Base-by-base conservation (phyloP, 768 basidiomycete genomes). In the Tephrocybe sp. region DNA sequence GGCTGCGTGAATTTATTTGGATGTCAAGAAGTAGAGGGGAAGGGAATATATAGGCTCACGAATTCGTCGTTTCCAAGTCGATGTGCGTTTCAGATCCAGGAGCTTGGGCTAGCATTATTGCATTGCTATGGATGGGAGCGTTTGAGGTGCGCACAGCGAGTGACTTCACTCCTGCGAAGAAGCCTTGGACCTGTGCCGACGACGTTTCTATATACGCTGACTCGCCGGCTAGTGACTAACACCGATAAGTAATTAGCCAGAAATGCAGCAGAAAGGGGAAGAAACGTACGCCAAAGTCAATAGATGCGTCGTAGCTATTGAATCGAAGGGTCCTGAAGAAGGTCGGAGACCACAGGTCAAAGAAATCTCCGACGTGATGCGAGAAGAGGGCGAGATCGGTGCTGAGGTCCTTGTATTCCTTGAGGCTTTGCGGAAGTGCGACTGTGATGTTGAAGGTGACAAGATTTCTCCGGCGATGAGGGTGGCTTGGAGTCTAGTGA, bases 261-360 rank as follows among this genome's bases (percentile, higher is more conserved):
- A 11, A 17, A 20, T 28, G 3, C 2, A 9, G 6, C 28, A 32
- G 17, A 10, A 3, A 32, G 17, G 43, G 12, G 3, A 4, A 18
- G 43, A 7, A 30, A 40, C 47, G n/a, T 28, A 48, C 47, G 28
- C 47, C 47, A 28, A 39, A 30, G 17, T 39, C 26, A 20, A 48
- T 30, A 2, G 47, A 24, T 4, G 47, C 47, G 17, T 48, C 3
- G 5, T 15, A 30, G 5, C 36, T 30, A 11, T 40, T 48, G 11
- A 48, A 40, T 28, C 47, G 47, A 28, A 48, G 20, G 7, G 36
- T 30, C 4, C 17, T 17, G 28, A 48, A 48, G 9, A 17, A 37
- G 12, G 47, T 40, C 10, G 47, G 47, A 2, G 47, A 48, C 47
- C 47, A 48, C 17, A 48, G 3, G 38, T 48, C 47, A 18, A 48